Evolutionary conservation across 805 yeast species (phyloP), one percentile per base, ranked within the genome.

Genomic region (Yamadazyma takamatsuzukensis): DNA sequence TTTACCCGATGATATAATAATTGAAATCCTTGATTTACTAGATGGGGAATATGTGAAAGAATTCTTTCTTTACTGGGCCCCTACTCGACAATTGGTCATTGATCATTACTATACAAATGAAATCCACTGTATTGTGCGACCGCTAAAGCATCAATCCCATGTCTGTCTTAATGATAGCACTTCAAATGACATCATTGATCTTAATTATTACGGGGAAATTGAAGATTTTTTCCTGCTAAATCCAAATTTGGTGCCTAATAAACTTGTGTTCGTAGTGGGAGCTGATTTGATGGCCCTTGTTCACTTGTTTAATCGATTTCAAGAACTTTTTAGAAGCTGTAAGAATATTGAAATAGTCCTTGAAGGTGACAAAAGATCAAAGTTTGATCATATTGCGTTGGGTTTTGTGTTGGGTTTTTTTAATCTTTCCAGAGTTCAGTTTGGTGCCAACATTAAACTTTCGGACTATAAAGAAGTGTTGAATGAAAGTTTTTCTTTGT

Each of bases 51-150:
- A 51, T 36, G 29, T 55, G 8, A 34, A 40, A 12, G 61, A 58
- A 15, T 46, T 56, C 30, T 41, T 58, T 15, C 38, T 59, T 17
- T 37, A 37, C 25, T 36, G 45, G 30, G 25, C 35, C 2, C n/a
- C 14, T 4, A 37, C 60, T 4, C 47, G 64, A 26, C 30, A 33
- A 3, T 30, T 53, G 15, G 43, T 63, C 18, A 42, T 56, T 11
- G 46, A 51, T 4, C 45, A 46, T 12, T 58, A 47, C 41, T 64
- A 48, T 43, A 21, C 43, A 30, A 48, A 49, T 27, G 68, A 63
- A 24, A 16, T 63, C 6, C 68, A 61, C 33, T 53, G 62, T 17
- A 43, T 59, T 2, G 40, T 63, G 8, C 44, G 59, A 7, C 68
- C 68, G 3, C 29, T 25, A 18, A 16, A 24, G 9, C 32, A 17